Percentiles rank a stretch among this genome's conserved stretches.
These are phyloP conservation scores for Trichosporon sp. DNA, from an alignment of 1,284 basidiomycete species.

Conservation along the genomic window DNA sequence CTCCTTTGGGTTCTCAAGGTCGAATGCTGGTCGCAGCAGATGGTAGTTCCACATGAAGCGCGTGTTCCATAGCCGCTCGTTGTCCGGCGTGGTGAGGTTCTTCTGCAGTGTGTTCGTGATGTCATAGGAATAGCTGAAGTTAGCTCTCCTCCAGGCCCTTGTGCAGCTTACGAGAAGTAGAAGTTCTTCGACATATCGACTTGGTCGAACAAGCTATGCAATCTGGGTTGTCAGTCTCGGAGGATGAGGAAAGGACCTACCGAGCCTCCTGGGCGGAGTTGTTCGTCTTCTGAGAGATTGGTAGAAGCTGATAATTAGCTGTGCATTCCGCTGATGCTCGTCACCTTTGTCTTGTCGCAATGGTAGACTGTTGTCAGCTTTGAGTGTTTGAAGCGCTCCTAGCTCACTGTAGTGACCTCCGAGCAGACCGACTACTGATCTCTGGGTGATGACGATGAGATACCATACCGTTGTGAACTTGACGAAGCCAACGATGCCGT, in stretches of 20 bases:
- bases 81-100: conserved; percentile 66
- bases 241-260: conserved; percentile 22
- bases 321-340: not conserved
- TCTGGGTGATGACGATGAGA: conserved; percentile 79
- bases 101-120: conserved; percentile 90
- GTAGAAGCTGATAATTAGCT: conserved; percentile 31
- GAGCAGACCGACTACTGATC: conserved; percentile 85
- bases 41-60: conserved; percentile 96
- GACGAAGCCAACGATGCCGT: conserved; percentile 65
- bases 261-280: conserved; percentile 76
- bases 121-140: conserved; percentile 84
- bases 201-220: conserved; percentile 90
- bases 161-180: conserved; percentile 74
- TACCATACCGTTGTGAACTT: conserved; percentile 89
- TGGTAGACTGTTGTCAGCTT: conserved; percentile 64
- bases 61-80: conserved; percentile 60
- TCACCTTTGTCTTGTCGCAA: conserved; percentile 83
- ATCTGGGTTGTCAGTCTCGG: conserved; percentile 36
- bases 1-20: conserved; percentile 49
- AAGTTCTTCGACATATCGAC: conserved; percentile 99
- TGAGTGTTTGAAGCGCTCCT: not conserved
- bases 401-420: conserved; percentile 76
- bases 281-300: conserved; percentile 52
- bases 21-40: conserved; percentile 63
- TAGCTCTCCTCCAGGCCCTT: not conserved